These are phyloP conservation scores for Microsporum audouinii DNA, from an alignment of 2,329 filamentous ascomycete genomes.

Conservation along the genomic window DNA sequence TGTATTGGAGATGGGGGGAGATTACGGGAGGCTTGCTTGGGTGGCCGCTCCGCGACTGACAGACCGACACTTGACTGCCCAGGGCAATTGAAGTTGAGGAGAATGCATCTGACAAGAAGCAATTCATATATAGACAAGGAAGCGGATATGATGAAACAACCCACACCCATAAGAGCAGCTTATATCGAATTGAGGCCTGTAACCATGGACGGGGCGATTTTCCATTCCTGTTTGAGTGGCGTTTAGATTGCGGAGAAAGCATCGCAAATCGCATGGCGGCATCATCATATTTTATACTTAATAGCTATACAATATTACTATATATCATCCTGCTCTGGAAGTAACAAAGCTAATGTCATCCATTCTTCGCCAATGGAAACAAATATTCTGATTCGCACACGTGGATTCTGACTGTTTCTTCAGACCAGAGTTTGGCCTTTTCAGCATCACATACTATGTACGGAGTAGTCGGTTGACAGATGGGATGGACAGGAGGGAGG, in stretches of 20 bases:
- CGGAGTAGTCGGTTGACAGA: not conserved
- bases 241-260: not conserved
- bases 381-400: not conserved
- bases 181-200: not conserved
- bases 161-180: not conserved
- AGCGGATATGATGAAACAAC: not conserved
- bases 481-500: not conserved
- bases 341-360: not conserved
- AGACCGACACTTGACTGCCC: not conserved
- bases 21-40: not conserved
- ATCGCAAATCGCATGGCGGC: not conserved
- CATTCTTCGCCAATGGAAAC: no score
- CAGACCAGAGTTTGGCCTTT: not conserved
- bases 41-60: not conserved
- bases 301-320: not conserved
- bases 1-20: not conserved
- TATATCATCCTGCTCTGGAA: not conserved
- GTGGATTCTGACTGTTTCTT: not conserved
- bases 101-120: not conserved
- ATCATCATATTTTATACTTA: not conserved
- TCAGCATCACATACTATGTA: not conserved
- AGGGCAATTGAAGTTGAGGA: not conserved
- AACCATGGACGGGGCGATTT: not conserved
- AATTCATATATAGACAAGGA: not conserved
- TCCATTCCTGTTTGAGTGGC: constrained; percentile 1